These are phyloP conservation scores for Pelargonium nanum DNA, from an alignment of 345 rosid species.

Conservation along the genomic window DNA sequence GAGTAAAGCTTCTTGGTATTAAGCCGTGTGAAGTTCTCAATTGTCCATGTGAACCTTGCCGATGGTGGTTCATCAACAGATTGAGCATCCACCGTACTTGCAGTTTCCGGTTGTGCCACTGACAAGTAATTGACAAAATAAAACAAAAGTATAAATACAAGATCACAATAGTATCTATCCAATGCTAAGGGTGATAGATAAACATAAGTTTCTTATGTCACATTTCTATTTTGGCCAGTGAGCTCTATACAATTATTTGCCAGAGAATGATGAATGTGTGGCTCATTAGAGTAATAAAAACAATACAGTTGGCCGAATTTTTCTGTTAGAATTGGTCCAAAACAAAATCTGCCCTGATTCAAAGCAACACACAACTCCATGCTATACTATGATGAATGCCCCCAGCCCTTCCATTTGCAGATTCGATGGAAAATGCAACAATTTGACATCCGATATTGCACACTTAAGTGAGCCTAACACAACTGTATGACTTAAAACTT, in stretches of 20 bases:
- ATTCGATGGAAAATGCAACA: neutral
- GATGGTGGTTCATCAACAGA: conserved; percentile 42
- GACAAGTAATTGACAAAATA: conserved; percentile 5
- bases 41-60: conserved; percentile 47
- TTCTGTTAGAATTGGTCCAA: neutral
- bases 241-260: neutral
- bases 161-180: neutral
- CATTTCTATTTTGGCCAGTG: neutral
- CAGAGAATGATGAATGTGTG: no score
- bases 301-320: no score
- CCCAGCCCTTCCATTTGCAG: neutral
- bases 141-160: neutral
- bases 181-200: neutral
- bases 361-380: neutral
- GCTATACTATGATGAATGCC: neutral
- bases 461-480: neutral
- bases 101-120: conserved; percentile 35
- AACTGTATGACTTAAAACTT: neutral
- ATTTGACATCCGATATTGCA: neutral
- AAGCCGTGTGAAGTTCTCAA: conserved; percentile 41
- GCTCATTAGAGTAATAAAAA: no score
- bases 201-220: neutral
- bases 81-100: conserved; percentile 31
- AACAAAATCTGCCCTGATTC: neutral
- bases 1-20: conserved; percentile 48